A percentile compares a stretch with the other conserved stretches of the same genome.
phyloP scores from a whole-genome alignment of 192 early-diverging fungal species.

The Pilobolus umbonatus region DNA sequence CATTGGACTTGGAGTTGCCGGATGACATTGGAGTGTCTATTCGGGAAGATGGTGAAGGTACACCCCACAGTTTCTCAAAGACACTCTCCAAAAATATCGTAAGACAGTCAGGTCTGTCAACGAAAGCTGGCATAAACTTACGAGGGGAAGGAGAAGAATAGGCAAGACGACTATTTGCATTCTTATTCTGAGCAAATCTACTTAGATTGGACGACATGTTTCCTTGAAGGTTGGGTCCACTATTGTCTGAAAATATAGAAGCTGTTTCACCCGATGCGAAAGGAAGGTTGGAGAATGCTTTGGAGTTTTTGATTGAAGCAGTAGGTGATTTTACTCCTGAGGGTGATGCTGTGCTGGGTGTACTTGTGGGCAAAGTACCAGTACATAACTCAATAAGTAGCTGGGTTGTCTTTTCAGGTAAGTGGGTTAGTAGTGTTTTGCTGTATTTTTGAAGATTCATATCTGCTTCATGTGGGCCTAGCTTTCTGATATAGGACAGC shows the following conservation, averaged over 20 bases:
- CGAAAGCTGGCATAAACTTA: constrained; percentile 89
- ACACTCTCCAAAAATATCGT: constrained; percentile 84
- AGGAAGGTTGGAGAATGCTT: constrained; percentile 33
- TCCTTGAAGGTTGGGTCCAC: not conserved
- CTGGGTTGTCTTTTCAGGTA: constrained; percentile 51
- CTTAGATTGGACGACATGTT: not conserved
- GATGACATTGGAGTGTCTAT: constrained; percentile 11
- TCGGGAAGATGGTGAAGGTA: not conserved
- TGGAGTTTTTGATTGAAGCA: constrained; percentile 10
- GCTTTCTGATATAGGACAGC: constrained; percentile 67
- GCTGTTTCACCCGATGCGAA: constrained; percentile 24
- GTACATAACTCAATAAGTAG: constrained; percentile 54
- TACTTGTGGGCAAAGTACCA: constrained; percentile 27
- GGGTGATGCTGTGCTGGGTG: not conserved
- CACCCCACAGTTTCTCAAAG: constrained; percentile 68
- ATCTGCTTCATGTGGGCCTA: constrained; percentile 48
- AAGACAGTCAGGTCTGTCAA: constrained; percentile 74
- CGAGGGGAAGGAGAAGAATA: constrained; percentile 51
- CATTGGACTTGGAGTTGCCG: not conserved
- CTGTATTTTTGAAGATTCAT: constrained; percentile 55
- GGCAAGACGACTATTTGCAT: not conserved
- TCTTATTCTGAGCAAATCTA: not conserved
- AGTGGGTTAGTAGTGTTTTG: constrained; percentile 47
- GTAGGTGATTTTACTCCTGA: constrained; percentile 17
- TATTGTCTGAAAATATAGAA: constrained; percentile 4